Conservation (phyloP, 805 yeast species). For the Brettanomyces sp. region DNA sequence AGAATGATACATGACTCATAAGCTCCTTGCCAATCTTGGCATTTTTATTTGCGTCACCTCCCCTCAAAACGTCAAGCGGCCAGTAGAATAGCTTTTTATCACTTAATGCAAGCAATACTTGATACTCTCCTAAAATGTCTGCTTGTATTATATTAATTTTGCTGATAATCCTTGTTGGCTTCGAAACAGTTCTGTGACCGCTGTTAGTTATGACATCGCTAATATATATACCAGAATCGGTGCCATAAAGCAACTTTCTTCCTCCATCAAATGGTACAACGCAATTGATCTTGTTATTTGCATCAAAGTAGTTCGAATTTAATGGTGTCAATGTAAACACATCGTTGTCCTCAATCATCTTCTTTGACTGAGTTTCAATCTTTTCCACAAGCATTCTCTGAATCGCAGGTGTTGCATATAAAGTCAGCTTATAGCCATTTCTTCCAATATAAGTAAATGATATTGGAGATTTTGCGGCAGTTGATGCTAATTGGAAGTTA, state of each 20-base stretch:
- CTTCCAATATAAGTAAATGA: slow-evolving; percentile 46
- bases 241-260: slow-evolving; percentile 79
- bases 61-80: slow-evolving; percentile 58
- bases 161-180: slow-evolving; percentile 68
- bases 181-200: slow-evolving; percentile 48
- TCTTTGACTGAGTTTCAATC: slow-evolving; percentile 69
- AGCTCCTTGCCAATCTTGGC: slow-evolving; percentile 66
- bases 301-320: slow-evolving; percentile 67
- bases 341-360: slow-evolving; percentile 61
- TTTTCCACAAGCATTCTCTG: slow-evolving; percentile 77
- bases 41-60: slow-evolving; percentile 38
- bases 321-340: slow-evolving; percentile 71
- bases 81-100: slow-evolving; percentile 77
- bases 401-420: slow-evolving; percentile 49
- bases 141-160: slow-evolving; percentile 76
- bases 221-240: slow-evolving; percentile 83
- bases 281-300: slow-evolving; percentile 73
- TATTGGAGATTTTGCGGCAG: slow-evolving; percentile 33
- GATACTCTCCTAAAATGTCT: slow-evolving; percentile 87
- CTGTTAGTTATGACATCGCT: slow-evolving; percentile 54
- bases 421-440: slow-evolving; percentile 43
- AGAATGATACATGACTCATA: slow-evolving; percentile 80
- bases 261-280: slow-evolving; percentile 95
- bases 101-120: slow-evolving; percentile 66
- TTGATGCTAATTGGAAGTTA: slow-evolving; percentile 15